These are phyloP conservation scores for Teratosphaeria nubilosa DNA, from an alignment of 2,329 filamentous ascomycete species.

Conservation along the genomic window DNA sequence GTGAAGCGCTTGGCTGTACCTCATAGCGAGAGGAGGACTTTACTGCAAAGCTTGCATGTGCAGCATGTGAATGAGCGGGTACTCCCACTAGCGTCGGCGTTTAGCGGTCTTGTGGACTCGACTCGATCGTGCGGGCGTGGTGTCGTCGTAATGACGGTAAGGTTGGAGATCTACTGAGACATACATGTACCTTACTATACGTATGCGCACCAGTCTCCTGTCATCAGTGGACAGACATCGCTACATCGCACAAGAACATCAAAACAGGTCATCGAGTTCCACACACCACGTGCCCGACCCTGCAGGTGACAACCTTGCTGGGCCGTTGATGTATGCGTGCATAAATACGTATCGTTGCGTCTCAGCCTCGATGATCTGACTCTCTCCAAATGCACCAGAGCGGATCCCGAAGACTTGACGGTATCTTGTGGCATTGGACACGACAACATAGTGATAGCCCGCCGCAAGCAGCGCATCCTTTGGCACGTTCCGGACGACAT, in stretches of 20 bases:
- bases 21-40: too few species aligned
- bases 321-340: background rate
- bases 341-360: background rate
- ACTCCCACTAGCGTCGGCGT: background rate
- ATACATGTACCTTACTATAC: too few species aligned
- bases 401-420: too few species aligned
- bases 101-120: background rate
- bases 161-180: too few species aligned
- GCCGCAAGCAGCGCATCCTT: background rate
- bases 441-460: background rate
- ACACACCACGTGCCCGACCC: background rate
- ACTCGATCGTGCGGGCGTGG: background rate
- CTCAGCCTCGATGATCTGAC: background rate
- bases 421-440: too few species aligned
- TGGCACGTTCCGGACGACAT: slow-evolving; percentile 6
- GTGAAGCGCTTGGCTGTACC: too few species aligned
- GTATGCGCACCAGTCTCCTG: too few species aligned
- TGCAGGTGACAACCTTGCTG: background rate
- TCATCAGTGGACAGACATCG: too few species aligned
- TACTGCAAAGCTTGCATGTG: background rate
- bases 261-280: background rate
- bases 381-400: background rate
- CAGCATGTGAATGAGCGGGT: background rate
- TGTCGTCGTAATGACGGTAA: too few species aligned
- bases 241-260: too few species aligned